Evolutionary conservation across 2,329 filamentous ascomycete genomes (phyloP).

Genomic region (Ophiostoma tasmaniense): DNA sequence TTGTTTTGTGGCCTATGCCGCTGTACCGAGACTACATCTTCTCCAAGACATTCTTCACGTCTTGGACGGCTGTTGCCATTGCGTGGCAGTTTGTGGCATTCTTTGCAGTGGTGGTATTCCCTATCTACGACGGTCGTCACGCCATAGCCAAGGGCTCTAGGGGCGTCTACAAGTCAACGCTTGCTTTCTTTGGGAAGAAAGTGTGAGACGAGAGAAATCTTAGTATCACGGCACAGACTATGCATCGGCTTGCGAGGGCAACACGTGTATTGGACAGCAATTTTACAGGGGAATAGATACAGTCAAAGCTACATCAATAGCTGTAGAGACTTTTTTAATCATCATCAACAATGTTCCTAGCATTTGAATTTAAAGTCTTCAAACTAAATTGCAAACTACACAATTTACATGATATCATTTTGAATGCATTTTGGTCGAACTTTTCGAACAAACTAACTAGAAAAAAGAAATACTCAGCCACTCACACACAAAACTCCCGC

Average conservation of each 20-base stretch:
- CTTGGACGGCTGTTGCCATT: conserved; percentile 37
- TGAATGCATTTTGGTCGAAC: too few species aligned
- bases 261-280: background rate
- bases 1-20: conserved; percentile 41
- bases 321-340: too few species aligned
- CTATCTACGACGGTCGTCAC: conserved; percentile 36
- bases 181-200: background rate
- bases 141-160: conserved; percentile 10
- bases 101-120: conserved; percentile 37
- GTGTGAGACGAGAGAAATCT: background rate
- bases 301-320: background rate
- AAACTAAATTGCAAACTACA: too few species aligned
- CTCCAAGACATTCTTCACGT: conserved; percentile 36
- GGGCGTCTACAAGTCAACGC: conserved; percentile 7
- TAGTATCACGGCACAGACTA: background rate
- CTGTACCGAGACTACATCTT: conserved; percentile 43
- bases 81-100: conserved; percentile 42
- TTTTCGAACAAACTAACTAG: background rate
- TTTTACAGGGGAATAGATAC: background rate
- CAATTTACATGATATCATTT: too few species aligned
- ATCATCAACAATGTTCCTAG: too few species aligned
- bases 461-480: background rate
- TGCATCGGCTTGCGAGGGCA: background rate
- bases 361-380: too few species aligned
- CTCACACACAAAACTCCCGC: background rate